phyloP scores from a whole-genome alignment of 2,329 filamentous ascomycete genomes.

The Sclerotinia minor region DNA sequence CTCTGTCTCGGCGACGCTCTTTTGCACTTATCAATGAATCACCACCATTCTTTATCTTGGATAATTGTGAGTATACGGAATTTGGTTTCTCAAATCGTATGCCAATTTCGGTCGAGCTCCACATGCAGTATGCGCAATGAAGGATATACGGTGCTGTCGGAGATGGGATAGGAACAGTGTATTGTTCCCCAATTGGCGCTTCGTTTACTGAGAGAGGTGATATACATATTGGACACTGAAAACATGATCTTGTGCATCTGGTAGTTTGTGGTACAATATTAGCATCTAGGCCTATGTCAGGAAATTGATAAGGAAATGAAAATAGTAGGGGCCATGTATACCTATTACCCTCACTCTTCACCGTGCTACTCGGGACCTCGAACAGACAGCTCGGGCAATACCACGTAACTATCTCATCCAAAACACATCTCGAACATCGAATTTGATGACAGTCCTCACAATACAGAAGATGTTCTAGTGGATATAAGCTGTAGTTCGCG shows the following conservation, averaged over 20 bases:
- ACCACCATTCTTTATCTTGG: slow-evolving; percentile 66
- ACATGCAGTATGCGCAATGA: slow-evolving; percentile 87
- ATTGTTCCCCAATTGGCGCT: slow-evolving; percentile 55
- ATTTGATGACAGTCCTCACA: slow-evolving; percentile 98
- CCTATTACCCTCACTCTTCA: slow-evolving; percentile 92
- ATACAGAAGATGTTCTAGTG: slow-evolving; percentile 89
- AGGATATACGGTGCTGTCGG: slow-evolving; percentile 67
- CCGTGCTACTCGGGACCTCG: slow-evolving; percentile 88
- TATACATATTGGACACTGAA: slow-evolving; percentile 88
- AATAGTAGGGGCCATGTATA: slow-evolving; percentile 45
- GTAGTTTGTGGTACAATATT: slow-evolving; percentile 1
- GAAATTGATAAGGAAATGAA: background rate
- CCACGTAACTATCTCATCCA: slow-evolving; percentile 91
- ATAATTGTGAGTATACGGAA: slow-evolving; percentile 78
- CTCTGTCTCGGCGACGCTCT: slow-evolving; percentile 41
- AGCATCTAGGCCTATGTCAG: background rate
- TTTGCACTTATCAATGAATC: slow-evolving; percentile 51
- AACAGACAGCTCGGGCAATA: slow-evolving; percentile 96
- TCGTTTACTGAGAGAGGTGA: slow-evolving; percentile 71
- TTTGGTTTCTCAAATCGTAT: slow-evolving; percentile 88
- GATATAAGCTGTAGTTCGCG: slow-evolving; percentile 89
- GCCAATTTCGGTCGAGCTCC: slow-evolving; percentile 86
- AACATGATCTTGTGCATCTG: slow-evolving; percentile 91
- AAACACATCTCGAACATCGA: slow-evolving; percentile 85
- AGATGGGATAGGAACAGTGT: slow-evolving; percentile 41